Evolutionary conservation across 176 grass and related monocot genomes (phyloP), one percentile per base, ranked within the genome.

Genomic region (Carex parvula): DNA sequence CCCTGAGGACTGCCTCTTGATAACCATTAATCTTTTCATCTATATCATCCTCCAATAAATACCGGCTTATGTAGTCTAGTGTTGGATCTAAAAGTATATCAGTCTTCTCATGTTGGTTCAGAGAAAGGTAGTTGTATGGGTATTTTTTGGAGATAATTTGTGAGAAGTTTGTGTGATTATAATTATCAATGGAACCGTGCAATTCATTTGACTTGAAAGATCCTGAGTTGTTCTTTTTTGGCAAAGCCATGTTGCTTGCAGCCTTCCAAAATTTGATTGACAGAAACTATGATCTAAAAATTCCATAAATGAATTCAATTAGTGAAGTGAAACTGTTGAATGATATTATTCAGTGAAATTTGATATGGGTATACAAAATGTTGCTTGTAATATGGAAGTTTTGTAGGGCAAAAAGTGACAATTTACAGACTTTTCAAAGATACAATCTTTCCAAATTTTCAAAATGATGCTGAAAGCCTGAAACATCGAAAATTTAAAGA

Each of bases 31-130:
- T 62, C 11, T 85, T 83, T 67, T 89, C 90, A 59, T 92, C 87
- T 64, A 76, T 83, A 76, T 83, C 82, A 30, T 92, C 90, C 58
- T 92, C 87, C 87, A 92, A 84, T 39, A 92, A 71, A 72, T 80
- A 84, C 17, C 35, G 66, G 32, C 79, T 85, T 87, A 89, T 92
- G 39, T 89, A 87, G 53, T 85, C 33, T n/a, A 70, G 37, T 70
- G 67, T 44, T 70, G 67, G 67, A 8, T 70, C 67, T 18, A 1
- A 44, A 42, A 70, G 8, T 70, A 44, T 70, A 8, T 70, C 33
- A 44, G 17, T 1, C 33, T 70, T 70, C 16, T 70, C 35, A 44
- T 70, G 67, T n/a, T 9, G 7, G 18, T 44, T 44, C 37, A 44
- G 17, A 70, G 15, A 10, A 70, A 70, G 37, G 18, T 70, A 46